phyloP scores from a whole-genome alignment of 176 grass and related monocot genomes.

The Pharus latifolius region DNA sequence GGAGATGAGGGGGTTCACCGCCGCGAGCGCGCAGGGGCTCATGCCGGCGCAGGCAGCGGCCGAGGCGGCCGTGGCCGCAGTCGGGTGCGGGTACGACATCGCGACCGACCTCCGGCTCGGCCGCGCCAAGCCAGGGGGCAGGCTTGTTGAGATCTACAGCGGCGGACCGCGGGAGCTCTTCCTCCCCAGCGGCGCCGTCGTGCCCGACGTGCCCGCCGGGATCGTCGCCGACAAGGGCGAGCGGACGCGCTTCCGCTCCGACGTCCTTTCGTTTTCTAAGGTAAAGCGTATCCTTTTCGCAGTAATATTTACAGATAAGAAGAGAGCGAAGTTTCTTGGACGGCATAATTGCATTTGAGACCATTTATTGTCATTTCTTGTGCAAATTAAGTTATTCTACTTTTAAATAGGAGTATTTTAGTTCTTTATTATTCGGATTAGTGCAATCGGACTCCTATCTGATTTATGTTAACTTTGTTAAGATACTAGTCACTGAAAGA shows the following conservation, averaged over 20 bases:
- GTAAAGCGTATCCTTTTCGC: no score
- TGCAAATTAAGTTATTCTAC: no score
- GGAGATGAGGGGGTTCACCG: not conserved
- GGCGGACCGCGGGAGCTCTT: constrained; percentile 20
- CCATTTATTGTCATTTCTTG: no score
- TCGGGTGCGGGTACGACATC: constrained; percentile 74
- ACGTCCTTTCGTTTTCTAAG: constrained; percentile 61
- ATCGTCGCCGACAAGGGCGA: constrained; percentile 76
- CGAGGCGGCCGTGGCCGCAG: constrained; percentile 50
- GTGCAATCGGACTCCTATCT: no score
- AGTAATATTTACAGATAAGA: no score
- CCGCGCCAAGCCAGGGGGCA: constrained; percentile 26
- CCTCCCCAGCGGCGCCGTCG: constrained; percentile 46
- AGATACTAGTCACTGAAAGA: no score
- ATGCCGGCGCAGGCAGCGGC: constrained; percentile 51
- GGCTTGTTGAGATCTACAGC: constrained; percentile 32
- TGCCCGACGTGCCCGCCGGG: constrained; percentile 28
- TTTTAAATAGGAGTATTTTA: no score
- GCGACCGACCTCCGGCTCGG: constrained; percentile 35
- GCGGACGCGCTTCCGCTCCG: constrained; percentile 58
- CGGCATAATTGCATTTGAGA: no score
- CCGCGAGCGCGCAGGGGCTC: not conserved
- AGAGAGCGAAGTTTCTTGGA: no score
- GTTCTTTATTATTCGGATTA: no score
- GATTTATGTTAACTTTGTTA: no score